Base-by-base conservation (phyloP, 495 filamentous ascomycete genomes). In the Talaromyces proteolyticus region DNA sequence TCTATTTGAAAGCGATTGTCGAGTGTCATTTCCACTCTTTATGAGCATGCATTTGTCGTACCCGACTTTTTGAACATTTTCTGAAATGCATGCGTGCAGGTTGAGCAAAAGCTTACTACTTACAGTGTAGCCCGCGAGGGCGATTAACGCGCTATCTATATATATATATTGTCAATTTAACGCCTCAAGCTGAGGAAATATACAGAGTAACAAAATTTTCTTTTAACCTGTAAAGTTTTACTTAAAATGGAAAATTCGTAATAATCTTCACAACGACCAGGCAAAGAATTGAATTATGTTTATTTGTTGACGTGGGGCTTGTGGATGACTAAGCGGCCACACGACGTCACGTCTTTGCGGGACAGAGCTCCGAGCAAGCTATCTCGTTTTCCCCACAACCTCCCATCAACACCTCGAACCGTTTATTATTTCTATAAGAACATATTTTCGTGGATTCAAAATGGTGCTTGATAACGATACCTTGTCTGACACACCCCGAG, bases 121-220 rank as follows among this genome's bases (percentile, higher is more conserved):
- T 41, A 49, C 17, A 49, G 47, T 49, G 47, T 49, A 49, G 47
- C 47, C 47, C 47, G 47, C 47, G 36, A 49, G 47, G 47, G 47
- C 37, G 47, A 41, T 49, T 49, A 25, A 1, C 8, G 29, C 29
- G 29, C 29, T 34, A 34, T 34, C 8, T 36, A 48, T 39, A n/a
- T n/a, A n/a, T n/a, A n/a, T n/a, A n/a, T n/a, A n/a, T 41, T 21
- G 37, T 6, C 12, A 24, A 47, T 37, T 36, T 36, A 14, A 14
- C 14, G 6, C 14, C 29, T 36, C 29, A 36, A 36, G 29, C 29
- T 36, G 7, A 36, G 14, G 29, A 6, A 36, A 6, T 6, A 14
- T 36, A 36, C 6, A 36, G 29, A 36, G 14, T 36, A 7, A 36
- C 29, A 36, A 7, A 14, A 6, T 36, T 36, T 14, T 36, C 6